Base-by-base conservation (phyloP, 2,329 filamentous ascomycete species). In the Stagonosporopsis vannaccii region DNA sequence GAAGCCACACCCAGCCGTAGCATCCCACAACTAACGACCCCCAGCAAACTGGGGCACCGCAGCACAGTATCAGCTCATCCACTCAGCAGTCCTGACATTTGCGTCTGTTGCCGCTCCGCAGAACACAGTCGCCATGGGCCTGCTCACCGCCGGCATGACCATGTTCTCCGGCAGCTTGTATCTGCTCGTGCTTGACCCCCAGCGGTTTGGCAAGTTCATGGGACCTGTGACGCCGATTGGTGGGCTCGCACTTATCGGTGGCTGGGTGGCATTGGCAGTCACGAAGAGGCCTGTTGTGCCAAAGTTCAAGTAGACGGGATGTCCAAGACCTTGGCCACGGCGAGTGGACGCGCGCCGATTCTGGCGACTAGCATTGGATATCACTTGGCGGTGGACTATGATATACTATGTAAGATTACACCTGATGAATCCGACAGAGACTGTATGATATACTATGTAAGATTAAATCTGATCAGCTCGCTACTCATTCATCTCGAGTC, bases 151-250 rank as follows among this genome's bases (percentile, higher is more conserved):
- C 0, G 87, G 87, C 47, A 89, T 89, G 79, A 85, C 84, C 4
- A 82, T 88, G 80, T 90, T 90, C 74, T 85, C 82, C 56, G 87
- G 87, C 2, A 85, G 82, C 67, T 82, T 90, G 61, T 90, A 90
- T 71, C 78, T 85, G 9, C 79, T 90, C 9, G 80, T 84, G 0
- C 77, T 90, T n/a, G 83, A 88, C 73, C 83, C 86, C 19, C 80
- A 84, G 65, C 77, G 80, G 25, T 88, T 87, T 40, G 54, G 54
- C 1, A 83, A 82, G 67, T 76, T 79, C 51, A 56, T 89, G 60
- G 87, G 87, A 0, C 87, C 87, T 0, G 82, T 89, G 12, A 90
- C 87, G 45, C 87, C 87, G 13, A 56, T 90, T 1, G 87, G 87
- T 0, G 87, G 87, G 0, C 61, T 87, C 45, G 87, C 82, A 56